Conservation (phyloP, 106 monocot species). For the Dendrobium chrysotoxum region DNA sequence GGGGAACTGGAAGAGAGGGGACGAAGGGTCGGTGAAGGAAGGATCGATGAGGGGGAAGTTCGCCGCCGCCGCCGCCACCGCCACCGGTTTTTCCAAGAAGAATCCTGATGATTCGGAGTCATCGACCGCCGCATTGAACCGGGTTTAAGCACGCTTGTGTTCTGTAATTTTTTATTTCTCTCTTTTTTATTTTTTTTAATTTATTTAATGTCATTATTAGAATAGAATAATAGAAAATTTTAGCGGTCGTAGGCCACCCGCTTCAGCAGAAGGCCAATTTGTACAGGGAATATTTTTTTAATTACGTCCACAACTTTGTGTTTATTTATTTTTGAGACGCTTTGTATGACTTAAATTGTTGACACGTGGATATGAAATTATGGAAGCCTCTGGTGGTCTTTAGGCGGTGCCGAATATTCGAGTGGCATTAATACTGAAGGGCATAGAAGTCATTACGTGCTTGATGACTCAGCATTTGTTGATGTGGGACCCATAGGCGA, state of each 20-base stretch:
- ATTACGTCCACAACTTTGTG: no score
- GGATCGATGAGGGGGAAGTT: conserved; percentile 29
- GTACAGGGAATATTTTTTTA: no score
- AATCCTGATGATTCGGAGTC: neutral
- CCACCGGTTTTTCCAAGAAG: neutral
- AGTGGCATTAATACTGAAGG: no score
- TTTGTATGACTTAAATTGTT: no score
- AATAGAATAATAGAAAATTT: neutral
- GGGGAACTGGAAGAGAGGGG: conserved; percentile 26
- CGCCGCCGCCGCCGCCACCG: conserved; percentile 7
- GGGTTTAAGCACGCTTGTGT: neutral
- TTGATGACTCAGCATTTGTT: no score
- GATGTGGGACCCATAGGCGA: no score
- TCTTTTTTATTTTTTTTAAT: neutral
- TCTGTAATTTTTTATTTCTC: neutral
- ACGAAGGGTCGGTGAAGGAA: conserved; percentile 5
- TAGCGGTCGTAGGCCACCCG: neutral
- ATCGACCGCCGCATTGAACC: conserved; percentile 3
- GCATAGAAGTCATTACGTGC: no score
- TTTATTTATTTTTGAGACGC: neutral
- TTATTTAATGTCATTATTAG: neutral
- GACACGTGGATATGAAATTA: no score
- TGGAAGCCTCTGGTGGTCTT: no score
- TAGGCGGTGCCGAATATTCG: no score
- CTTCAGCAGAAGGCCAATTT: no score